phyloP scores from a whole-genome alignment of 345 rosid genomes.

The Nasturtium officinale region DNA sequence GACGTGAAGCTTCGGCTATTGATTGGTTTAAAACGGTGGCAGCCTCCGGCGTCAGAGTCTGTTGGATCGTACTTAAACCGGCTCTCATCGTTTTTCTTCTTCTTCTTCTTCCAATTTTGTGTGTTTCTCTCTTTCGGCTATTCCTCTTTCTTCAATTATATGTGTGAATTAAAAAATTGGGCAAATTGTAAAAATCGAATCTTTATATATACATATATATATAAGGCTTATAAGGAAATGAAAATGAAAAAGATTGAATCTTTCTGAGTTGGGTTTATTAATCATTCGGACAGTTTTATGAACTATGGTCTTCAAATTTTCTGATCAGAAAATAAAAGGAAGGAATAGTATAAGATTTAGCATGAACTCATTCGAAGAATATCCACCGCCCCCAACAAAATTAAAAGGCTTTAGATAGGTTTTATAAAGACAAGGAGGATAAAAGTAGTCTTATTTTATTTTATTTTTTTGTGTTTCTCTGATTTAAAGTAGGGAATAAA shows the following conservation, averaged over 20 bases:
- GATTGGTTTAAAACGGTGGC: slow-evolving; percentile 87
- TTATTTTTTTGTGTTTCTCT: not conserved
- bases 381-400: slow-evolving; percentile 36
- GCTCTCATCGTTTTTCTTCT: slow-evolving; percentile 69
- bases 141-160: slow-evolving; percentile 44
- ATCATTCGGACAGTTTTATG: slow-evolving; percentile 29
- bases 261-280: slow-evolving; percentile 39
- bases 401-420: slow-evolving; percentile 30
- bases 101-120: slow-evolving; percentile 10
- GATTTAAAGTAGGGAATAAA: not conserved
- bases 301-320: slow-evolving; percentile 7
- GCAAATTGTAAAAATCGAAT: slow-evolving; percentile 26
- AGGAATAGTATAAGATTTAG: slow-evolving; percentile 8
- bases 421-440: slow-evolving; percentile 38
- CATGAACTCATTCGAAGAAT: slow-evolving; percentile 29
- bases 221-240: not conserved
- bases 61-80: slow-evolving; percentile 92
- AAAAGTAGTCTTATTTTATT: not conserved
- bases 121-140: not conserved
- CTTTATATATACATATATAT: slow-evolving; percentile 9
- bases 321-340: slow-evolving; percentile 14
- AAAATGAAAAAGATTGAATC: slow-evolving; percentile 27
- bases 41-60: slow-evolving; percentile 95
- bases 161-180: slow-evolving; percentile 6
- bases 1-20: slow-evolving; percentile 83